Evolutionary conservation across 208 protist genomes (phyloP), one percentile per base, ranked within the genome.

Genomic region (Leishmania lainsoni): DNA sequence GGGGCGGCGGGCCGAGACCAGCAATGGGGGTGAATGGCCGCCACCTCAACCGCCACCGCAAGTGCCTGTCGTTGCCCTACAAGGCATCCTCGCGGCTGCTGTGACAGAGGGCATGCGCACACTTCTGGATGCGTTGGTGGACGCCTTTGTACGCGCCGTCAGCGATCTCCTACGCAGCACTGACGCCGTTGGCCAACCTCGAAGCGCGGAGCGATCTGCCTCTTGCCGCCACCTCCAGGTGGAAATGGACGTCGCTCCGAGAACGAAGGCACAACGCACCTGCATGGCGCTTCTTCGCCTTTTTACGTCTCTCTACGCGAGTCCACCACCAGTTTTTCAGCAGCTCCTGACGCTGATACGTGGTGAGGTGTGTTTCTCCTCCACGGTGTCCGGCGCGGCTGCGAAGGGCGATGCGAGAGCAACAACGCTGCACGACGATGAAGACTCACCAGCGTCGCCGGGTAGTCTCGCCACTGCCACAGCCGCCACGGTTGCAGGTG

Each of bases 91-190:
- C 35, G 56, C 35, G 17, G 56, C 72, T 12, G 29, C 51, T 17
- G 59, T 51, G 63, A 12, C 45, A 22, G 82, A 86, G 9, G 74
- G 74, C 65, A 81, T 82, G 82, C 77, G 26, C 10, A 56, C 42
- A 3, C 51, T 86, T 10, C 59, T 86, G 48, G 78, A 86, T 32
- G 14, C 66, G 29, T 17, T 82, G 29, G 72, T 86, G 51, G 82
- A 86, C 29, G 65, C 66, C 6, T 79, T 81, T 59, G 66, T 86
- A 29, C 10, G 22, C 20, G 17, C 78, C 65, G 82, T 86, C 72
- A 56, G 80, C 17, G 78, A 78, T 26, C 49, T 82, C 45, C 45
- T 86, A 49, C 77, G 65, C 63, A 42, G 66, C 77, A 32, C 51
- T 22, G 71, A 10, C 29, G 51, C n/a, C 5, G n/a, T 48, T 22